Conservation (phyloP, 202 grass and related monocot genomes). For the Dendrocalamus latiflorus region DNA sequence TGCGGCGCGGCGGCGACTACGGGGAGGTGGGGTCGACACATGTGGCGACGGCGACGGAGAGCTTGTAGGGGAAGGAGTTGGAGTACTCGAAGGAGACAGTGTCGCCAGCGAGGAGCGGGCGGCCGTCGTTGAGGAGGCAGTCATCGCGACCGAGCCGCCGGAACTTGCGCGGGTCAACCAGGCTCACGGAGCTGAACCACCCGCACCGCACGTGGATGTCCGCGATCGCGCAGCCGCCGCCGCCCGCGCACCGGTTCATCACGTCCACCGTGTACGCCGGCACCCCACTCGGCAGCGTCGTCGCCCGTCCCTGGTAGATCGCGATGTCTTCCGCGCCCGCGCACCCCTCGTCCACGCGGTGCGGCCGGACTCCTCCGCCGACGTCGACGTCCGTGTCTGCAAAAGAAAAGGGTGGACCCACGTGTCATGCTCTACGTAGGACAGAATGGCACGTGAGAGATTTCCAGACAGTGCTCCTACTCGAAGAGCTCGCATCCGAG, state of each 20-base stretch:
- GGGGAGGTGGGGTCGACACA: conserved; percentile 34
- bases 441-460: conserved; percentile 9
- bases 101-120: too few relatives aligned
- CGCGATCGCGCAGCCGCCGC: too few relatives aligned
- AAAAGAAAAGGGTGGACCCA: neutral
- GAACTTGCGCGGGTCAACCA: conserved; percentile 70
- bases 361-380: neutral
- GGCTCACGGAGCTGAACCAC: conserved; percentile 71
- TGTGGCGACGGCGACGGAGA: conserved; percentile 45
- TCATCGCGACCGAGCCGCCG: conserved; percentile 55
- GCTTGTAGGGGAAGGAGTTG: too few relatives aligned
- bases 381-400: neutral
- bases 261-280: too few relatives aligned
- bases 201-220: too few relatives aligned
- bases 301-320: conserved; percentile 54
- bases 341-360: conserved; percentile 48
- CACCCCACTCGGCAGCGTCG: conserved; percentile 56
- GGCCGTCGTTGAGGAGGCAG: conserved; percentile 86
- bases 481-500: too few relatives aligned
- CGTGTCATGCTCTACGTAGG: neutral
- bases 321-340: conserved; percentile 72
- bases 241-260: too few relatives aligned
- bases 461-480: neutral
- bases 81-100: too few relatives aligned
- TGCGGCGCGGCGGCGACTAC: neutral